Evolutionary conservation across 495 filamentous ascomycete genomes (phyloP).

Genomic region (Xylaria sp.): DNA sequence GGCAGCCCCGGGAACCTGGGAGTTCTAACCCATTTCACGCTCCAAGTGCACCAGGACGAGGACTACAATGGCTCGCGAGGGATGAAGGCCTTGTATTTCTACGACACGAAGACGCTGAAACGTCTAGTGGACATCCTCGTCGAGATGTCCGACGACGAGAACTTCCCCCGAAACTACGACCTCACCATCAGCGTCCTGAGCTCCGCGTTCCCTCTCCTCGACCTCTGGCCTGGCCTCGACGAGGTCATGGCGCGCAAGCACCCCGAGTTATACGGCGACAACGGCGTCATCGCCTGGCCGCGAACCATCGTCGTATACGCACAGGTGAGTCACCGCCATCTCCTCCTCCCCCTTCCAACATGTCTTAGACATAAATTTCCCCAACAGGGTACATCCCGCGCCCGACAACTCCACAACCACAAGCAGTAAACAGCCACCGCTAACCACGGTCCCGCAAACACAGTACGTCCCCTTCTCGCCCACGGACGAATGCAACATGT

Average conservation of each 20-base stretch:
- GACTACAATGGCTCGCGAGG: conserved; percentile 47
- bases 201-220: conserved; percentile 41
- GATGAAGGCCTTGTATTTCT: conserved; percentile 44
- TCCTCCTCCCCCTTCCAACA: too few relatives aligned
- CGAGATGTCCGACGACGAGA: conserved; percentile 48
- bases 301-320: conserved; percentile 48
- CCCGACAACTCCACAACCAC: too few relatives aligned
- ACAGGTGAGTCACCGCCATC: too few relatives aligned
- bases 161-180: conserved; percentile 53
- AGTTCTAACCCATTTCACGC: conserved; percentile 50
- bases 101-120: conserved; percentile 42
- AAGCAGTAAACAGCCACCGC: too few relatives aligned
- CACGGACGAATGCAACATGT: conserved; percentile 43
- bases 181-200: conserved; percentile 50
- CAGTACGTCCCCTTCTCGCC: conserved; percentile 49
- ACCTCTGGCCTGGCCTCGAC: conserved; percentile 42
- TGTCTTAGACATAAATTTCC: too few relatives aligned
- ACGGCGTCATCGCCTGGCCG: conserved; percentile 43
- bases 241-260: conserved; percentile 40
- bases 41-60: conserved; percentile 47
- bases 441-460: too few relatives aligned
- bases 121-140: conserved; percentile 43
- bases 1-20: conserved; percentile 55
- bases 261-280: conserved; percentile 43
- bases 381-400: too few relatives aligned